These are phyloP conservation scores for Shiraia sp. DNA, from an alignment of 2,329 filamentous ascomycete species.

Conservation along the genomic window DNA sequence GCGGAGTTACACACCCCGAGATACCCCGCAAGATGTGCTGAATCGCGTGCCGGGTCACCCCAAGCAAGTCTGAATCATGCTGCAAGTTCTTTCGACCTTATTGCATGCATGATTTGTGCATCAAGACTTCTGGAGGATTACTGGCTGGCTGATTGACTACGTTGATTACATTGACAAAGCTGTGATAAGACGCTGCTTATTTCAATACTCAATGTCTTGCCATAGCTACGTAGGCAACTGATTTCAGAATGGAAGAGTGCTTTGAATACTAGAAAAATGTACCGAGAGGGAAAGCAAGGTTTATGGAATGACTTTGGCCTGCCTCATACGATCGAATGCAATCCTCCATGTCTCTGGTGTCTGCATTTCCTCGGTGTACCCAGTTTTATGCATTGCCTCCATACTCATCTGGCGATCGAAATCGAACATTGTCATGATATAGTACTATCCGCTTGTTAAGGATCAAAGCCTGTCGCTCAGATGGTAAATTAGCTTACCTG, in stretches of 20 bases:
- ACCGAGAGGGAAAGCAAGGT: background rate
- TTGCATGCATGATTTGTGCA: too few relatives aligned
- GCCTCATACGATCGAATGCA: conserved; percentile 49
- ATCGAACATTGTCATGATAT: conserved; percentile 46
- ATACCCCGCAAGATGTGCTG: conserved; percentile 1
- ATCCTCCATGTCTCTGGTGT: conserved; percentile 50
- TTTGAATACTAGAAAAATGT: background rate
- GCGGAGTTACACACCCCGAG: too few relatives aligned
- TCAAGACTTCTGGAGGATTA: too few relatives aligned
- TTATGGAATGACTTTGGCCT: conserved; percentile 47
- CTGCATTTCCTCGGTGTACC: conserved; percentile 46
- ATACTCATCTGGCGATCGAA: conserved; percentile 55
- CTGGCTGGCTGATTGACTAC: too few relatives aligned
- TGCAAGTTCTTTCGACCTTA: too few relatives aligned
- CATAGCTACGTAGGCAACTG: too few relatives aligned
- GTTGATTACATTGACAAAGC: too few relatives aligned
- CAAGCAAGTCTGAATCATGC: conserved; percentile 4
- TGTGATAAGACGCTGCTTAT: too few relatives aligned
- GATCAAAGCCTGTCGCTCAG: background rate
- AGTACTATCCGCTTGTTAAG: too few relatives aligned
- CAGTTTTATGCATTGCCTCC: conserved; percentile 42
- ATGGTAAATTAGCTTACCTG: conserved; percentile 20
- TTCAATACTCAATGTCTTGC: too few relatives aligned
- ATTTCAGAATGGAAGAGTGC: too few relatives aligned
- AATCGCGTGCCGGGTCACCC: conserved; percentile 5